Evolutionary conservation across 352 stramenopile species (phyloP).

Genomic region (Halophytophthora batemanensis): DNA sequence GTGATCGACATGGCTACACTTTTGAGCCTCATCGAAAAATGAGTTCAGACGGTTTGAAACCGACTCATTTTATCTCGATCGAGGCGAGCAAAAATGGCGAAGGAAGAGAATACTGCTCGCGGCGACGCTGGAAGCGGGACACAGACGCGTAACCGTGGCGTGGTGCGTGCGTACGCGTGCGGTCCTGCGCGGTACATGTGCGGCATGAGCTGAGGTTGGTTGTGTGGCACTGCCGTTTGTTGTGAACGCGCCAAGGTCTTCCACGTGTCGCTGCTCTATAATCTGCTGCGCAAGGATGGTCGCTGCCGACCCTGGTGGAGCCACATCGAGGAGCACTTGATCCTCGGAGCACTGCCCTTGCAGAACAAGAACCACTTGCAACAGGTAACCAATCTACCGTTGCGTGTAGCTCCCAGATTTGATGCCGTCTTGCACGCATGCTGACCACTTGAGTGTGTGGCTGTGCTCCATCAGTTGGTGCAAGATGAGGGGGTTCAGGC

Average conservation of each 20-base stretch:
- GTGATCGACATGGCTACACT: no score
- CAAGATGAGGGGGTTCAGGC: constrained; percentile 52
- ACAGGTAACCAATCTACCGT: constrained; percentile 15
- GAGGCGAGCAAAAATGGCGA: neutral
- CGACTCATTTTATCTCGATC: no score
- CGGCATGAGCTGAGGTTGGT: neutral
- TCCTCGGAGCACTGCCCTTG: constrained; percentile 71
- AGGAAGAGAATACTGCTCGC: neutral
- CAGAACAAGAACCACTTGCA: constrained; percentile 50
- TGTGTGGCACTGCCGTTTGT: constrained; percentile 1
- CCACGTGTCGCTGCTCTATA: constrained; percentile 81
- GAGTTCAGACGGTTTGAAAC: no score
- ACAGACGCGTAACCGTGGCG: constrained; percentile 22
- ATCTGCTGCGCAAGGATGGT: constrained; percentile 47
- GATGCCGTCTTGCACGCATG: no score
- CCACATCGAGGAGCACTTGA: constrained; percentile 50
- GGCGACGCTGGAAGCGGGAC: neutral
- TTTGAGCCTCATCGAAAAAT: no score
- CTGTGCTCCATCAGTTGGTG: constrained; percentile 30
- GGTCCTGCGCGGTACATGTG: neutral
- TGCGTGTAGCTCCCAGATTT: neutral
- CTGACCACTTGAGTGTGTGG: neutral
- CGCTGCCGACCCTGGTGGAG: constrained; percentile 70
- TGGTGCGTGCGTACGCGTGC: constrained; percentile 21
- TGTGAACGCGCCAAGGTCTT: constrained; percentile 38